Evolutionary conservation across 352 stramenopile species (phyloP).

Genomic region (Albugo candida): DNA sequence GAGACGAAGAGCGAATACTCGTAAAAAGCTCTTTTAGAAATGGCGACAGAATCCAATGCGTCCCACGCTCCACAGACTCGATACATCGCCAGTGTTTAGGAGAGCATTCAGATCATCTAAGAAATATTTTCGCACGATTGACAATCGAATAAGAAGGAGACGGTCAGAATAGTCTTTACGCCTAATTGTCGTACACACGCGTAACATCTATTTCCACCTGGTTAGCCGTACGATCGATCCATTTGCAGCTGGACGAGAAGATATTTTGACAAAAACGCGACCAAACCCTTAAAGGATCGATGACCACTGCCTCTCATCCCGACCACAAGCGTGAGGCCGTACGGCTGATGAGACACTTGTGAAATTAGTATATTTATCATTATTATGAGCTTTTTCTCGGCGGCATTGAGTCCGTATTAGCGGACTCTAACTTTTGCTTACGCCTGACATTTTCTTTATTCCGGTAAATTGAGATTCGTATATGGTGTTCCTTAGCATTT

Average conservation of each 20-base stretch:
- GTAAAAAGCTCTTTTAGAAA: conserved; percentile 34
- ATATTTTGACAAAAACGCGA: conserved; percentile 88
- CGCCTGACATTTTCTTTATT: no score
- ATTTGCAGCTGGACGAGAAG: conserved; percentile 93
- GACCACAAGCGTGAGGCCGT: conserved; percentile 86
- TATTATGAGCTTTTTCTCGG: no score
- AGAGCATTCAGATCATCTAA: conserved; percentile 88
- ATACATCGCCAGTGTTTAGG: conserved; percentile 85
- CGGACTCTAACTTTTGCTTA: no score
- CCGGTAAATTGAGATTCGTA: no score
- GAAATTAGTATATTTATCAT: no score
- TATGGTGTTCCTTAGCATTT: conserved; percentile 90
- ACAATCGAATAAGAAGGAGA: conserved; percentile 87
- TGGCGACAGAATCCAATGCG: conserved; percentile 38
- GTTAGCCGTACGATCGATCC: conserved; percentile 80
- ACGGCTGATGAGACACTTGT: conserved; percentile 82
- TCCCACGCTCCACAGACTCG: conserved; percentile 82
- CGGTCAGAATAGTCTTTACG: conserved; percentile 67
- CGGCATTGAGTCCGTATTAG: no score
- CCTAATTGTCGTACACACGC: conserved; percentile 56
- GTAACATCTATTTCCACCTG: conserved; percentile 90
- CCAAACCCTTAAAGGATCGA: conserved; percentile 83
- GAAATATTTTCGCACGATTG: conserved; percentile 87
- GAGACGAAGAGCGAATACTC: conserved; percentile 84
- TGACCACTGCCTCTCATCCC: conserved; percentile 83